Conservation (phyloP, 1,284 basidiomycete species). For the Lignosus rhinocerotis region DNA sequence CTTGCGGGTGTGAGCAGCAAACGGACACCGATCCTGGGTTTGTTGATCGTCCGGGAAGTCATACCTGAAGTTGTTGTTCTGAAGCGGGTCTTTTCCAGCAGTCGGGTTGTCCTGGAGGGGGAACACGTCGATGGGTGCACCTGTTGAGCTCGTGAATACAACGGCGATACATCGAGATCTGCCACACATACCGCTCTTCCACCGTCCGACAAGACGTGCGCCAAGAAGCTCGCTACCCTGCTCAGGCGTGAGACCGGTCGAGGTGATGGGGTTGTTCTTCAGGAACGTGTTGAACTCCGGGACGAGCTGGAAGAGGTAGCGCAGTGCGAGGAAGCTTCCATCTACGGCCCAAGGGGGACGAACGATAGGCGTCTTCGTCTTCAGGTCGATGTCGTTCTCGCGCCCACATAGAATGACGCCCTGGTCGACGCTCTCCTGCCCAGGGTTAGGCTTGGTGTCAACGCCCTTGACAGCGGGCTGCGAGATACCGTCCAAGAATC, state of each 20-base stretch:
- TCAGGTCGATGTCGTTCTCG: slow-evolving; percentile 28
- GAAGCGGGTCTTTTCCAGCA: slow-evolving; percentile 32
- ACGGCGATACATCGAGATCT: background rate
- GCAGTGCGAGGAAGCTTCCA: slow-evolving; percentile 56
- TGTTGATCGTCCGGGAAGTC: slow-evolving; percentile 28
- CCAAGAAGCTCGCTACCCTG: slow-evolving; percentile 51
- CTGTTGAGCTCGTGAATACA: slow-evolving; percentile 4
- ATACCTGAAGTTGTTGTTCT: slow-evolving; percentile 41
- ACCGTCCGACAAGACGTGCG: slow-evolving; percentile 55
- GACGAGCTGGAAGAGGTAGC: slow-evolving; percentile 55
- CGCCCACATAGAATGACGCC: slow-evolving; percentile 39
- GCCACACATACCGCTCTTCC: slow-evolving; percentile 53
- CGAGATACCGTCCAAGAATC: slow-evolving; percentile 44
- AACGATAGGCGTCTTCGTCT: slow-evolving; percentile 11
- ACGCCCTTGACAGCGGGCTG: slow-evolving; percentile 40
- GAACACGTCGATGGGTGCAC: slow-evolving; percentile 39
- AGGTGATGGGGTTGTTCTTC: slow-evolving; percentile 40
- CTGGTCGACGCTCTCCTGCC: slow-evolving; percentile 34
- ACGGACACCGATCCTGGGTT: slow-evolving; percentile 47
- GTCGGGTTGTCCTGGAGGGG: slow-evolving; percentile 36
- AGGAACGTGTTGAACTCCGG: slow-evolving; percentile 57
- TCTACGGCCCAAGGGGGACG: slow-evolving; percentile 51
- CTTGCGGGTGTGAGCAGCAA: slow-evolving; percentile 57
- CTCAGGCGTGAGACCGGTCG: slow-evolving; percentile 37
- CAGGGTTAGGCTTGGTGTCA: slow-evolving; percentile 34